Percentiles rank a stretch among this genome's conserved stretches.
phyloP scores from a whole-genome alignment of 2,329 filamentous ascomycete genomes.

The Fusarium equiseti region DNA sequence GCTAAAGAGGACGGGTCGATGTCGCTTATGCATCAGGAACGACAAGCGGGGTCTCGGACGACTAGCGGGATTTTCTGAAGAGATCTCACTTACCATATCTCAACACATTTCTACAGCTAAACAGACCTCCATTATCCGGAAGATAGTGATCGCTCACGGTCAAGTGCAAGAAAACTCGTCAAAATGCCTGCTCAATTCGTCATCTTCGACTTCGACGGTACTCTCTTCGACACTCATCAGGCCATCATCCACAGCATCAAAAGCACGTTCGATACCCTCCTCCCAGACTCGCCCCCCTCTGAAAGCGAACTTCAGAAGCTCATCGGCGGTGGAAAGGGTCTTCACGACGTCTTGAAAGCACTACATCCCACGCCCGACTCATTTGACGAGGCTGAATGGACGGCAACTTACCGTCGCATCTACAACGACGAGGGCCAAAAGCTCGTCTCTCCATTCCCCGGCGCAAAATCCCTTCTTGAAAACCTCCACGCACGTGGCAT shows the following conservation, averaged over 20 bases:
- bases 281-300: not conserved
- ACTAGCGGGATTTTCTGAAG: not conserved
- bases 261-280: not conserved
- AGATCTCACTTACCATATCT: not conserved
- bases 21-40: not conserved
- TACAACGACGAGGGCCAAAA: constrained; percentile 12
- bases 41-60: not conserved
- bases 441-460: not conserved
- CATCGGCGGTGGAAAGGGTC: not conserved
- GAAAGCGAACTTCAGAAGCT: not conserved
- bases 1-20: not conserved
- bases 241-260: constrained; percentile 21
- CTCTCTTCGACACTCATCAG: constrained; percentile 17
- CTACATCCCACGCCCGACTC: not conserved
- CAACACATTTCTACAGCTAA: not conserved
- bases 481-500: fast-evolving
- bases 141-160: fast-evolving
- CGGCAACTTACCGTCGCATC: constrained; percentile 1
- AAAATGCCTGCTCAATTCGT: constrained; percentile 9
- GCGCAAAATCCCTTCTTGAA: not conserved
- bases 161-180: fast-evolving
- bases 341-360: not conserved
- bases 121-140: too few relatives aligned
- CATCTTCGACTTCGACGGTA: constrained; percentile 18
- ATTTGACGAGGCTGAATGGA: constrained; percentile 1